Evolutionary conservation across 2,329 filamentous ascomycete species (phyloP), one percentile per base, ranked within the genome.

Genomic region (Botrytis medusae): DNA sequence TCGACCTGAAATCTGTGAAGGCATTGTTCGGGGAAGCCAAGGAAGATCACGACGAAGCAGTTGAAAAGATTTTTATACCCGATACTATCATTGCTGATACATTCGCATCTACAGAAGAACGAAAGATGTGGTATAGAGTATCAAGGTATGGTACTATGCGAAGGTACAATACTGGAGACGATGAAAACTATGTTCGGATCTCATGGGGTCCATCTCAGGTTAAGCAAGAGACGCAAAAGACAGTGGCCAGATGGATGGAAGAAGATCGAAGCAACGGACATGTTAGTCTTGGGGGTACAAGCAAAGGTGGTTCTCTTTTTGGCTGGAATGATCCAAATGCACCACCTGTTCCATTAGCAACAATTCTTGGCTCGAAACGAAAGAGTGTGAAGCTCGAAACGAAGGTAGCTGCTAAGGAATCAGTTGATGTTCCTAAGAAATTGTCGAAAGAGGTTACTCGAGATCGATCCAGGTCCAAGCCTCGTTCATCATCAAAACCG

Each of bases 231-330:
- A 88, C 86, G 1, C 84, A 89, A 74, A 85, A 86, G 73, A 88
- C 89, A 59, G 89, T 92, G 29, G 84, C 87, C 40, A 85, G 88
- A 40, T 92, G 90, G 90, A 89, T 91, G 85, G 88, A 90, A 76
- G 87, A 91, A 77, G 89, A 90, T 76, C 87, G 87, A 0, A 87
- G 88, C 42, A 83, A 86, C 2, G 87, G 88, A 1, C 85, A 85
- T 65, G 81, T 84, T 20, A 83, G 82, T 1, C 80, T 87, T 16
- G 85, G 84, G 12, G 84, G 84, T 37, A 80, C 80, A 29, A 83
- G 84, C 29, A 86, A 85, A 57, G 84, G 83, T 9, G 85, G 84
- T 73, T 85, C 84, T 48, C 84, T 87, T 76, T 91, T 91, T 80
- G 88, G 89, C 44, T 91, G 89, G 89, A 80, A 78, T 73, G 87